These are phyloP conservation scores for Boletellus deceptivus DNA, from an alignment of 1,284 basidiomycete species.

Conservation along the genomic window DNA sequence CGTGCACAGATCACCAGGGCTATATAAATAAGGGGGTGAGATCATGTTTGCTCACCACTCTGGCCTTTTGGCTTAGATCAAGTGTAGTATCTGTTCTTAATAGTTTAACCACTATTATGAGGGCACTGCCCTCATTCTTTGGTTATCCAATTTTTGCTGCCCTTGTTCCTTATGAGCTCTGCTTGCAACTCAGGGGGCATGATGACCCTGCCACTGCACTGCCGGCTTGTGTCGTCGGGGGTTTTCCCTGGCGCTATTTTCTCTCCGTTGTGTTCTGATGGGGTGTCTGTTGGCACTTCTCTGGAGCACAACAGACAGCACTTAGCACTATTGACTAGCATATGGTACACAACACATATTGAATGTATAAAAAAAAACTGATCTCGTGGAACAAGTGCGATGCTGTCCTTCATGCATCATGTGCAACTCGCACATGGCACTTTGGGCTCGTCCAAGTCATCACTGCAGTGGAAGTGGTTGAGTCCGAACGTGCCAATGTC, in stretches of 20 bases:
- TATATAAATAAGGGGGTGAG: slow-evolving; percentile 54
- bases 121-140: slow-evolving; percentile 34
- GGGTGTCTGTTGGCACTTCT: neutral
- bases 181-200: slow-evolving; percentile 33
- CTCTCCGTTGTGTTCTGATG: slow-evolving; percentile 16
- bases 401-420: slow-evolving; percentile 21
- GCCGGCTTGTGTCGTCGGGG: slow-evolving; percentile 35
- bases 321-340: no score
- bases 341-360: no score
- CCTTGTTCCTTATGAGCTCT: slow-evolving; percentile 32
- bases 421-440: slow-evolving; percentile 7
- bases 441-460: neutral
- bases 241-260: slow-evolving; percentile 30
- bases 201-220: slow-evolving; percentile 37
- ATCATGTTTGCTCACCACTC: slow-evolving; percentile 47
- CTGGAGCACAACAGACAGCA: neutral
- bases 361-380: neutral
- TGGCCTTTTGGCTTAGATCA: slow-evolving; percentile 71
- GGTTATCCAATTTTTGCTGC: slow-evolving; percentile 36
- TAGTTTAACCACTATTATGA: slow-evolving; percentile 37
- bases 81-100: slow-evolving; percentile 74
- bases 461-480: slow-evolving; percentile 22
- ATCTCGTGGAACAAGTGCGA: slow-evolving; percentile 12
- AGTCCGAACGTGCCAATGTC: slow-evolving; percentile 26
- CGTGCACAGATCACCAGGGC: slow-evolving; percentile 1